Conservation (phyloP, 176 grass and related monocot genomes). For the Eragrostis curvula region DNA sequence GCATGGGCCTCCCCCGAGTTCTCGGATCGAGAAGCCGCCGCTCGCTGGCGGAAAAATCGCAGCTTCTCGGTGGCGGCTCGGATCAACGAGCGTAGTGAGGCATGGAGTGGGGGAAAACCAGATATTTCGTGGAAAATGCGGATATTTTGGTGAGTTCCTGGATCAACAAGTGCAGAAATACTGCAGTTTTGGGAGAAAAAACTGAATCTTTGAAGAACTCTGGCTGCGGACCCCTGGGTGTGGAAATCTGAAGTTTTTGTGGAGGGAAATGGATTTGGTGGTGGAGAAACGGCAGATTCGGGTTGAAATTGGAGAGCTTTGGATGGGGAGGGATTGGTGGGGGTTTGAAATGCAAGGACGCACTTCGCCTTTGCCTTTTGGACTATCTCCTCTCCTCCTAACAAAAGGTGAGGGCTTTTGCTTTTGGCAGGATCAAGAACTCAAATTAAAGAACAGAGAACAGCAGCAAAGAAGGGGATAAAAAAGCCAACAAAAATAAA, state of each 20-base stretch:
- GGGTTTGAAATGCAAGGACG: conserved; percentile 46
- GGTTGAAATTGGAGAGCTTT: conserved; percentile 19
- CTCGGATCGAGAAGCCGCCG: conserved; percentile 35
- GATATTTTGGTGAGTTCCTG: conserved; percentile 28
- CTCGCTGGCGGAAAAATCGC: conserved; percentile 29
- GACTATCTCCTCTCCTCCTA: conserved; percentile 13
- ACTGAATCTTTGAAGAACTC: conserved; percentile 35
- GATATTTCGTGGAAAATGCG: conserved; percentile 31
- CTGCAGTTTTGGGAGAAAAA: conserved; percentile 27
- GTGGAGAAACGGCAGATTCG: conserved; percentile 19
- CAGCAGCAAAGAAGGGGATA: conserved; percentile 14
- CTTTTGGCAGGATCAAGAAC: conserved; percentile 69
- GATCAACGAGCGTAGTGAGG: conserved; percentile 28
- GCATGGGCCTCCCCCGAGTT: conserved; percentile 47
- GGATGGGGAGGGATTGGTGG: conserved; percentile 37
- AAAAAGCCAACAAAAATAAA: conserved; percentile 30
- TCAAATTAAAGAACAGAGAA: conserved; percentile 62
- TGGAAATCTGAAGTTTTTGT: conserved; percentile 31
- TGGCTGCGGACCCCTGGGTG: not conserved
- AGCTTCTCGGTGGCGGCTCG: conserved; percentile 23
- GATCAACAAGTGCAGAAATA: conserved; percentile 29
- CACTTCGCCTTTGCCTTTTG: conserved; percentile 42
- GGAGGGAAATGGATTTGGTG: not conserved
- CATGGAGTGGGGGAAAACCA: conserved; percentile 7
- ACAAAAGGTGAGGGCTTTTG: conserved; percentile 49